Evolutionary conservation across 2,329 filamentous ascomycete species (phyloP).

Genomic region (Rasamsonia emersonii): DNA sequence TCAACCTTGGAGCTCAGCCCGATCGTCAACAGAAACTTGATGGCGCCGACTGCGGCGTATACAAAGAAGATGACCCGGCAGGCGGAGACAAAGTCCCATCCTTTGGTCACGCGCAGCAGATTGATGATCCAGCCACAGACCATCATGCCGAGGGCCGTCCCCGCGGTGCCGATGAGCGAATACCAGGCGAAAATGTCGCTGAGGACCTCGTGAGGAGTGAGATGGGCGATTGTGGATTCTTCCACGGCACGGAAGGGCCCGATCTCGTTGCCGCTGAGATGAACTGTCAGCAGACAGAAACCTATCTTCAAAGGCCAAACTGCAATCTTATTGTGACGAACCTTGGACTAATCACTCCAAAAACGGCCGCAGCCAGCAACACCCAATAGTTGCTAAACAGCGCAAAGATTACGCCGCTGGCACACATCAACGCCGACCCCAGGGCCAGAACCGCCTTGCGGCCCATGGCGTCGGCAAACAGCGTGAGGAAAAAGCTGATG

Average conservation of each 20-base stretch:
- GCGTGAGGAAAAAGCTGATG: conserved; percentile 48
- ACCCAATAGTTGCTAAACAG: conserved; percentile 52
- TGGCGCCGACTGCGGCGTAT: conserved; percentile 48
- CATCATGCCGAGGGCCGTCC: conserved; percentile 53
- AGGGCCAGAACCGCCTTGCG: conserved; percentile 46
- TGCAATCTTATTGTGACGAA: conserved; percentile 12
- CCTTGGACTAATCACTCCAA: conserved; percentile 54
- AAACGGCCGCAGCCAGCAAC: conserved; percentile 48
- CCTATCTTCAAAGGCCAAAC: conserved; percentile 1
- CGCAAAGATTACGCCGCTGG: conserved; percentile 48
- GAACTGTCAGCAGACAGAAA: not conserved
- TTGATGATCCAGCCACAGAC: conserved; percentile 53
- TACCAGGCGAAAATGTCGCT: conserved; percentile 62
- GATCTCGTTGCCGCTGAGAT: conserved; percentile 51
- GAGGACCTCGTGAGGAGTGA: conserved; percentile 47
- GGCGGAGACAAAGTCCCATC: conserved; percentile 39
- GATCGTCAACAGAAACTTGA: conserved; percentile 49
- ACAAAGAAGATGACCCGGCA: conserved; percentile 50
- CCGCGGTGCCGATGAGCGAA: conserved; percentile 44
- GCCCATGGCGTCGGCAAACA: conserved; percentile 52
- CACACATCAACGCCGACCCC: conserved; percentile 49
- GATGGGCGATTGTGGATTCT: conserved; percentile 54
- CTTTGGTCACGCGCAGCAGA: conserved; percentile 34
- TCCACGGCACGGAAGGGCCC: conserved; percentile 60
- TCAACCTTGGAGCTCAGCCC: conserved; percentile 43